Evolutionary conservation across 768 basidiomycete species (phyloP).

Genomic region (Tremella fuciformis): DNA sequence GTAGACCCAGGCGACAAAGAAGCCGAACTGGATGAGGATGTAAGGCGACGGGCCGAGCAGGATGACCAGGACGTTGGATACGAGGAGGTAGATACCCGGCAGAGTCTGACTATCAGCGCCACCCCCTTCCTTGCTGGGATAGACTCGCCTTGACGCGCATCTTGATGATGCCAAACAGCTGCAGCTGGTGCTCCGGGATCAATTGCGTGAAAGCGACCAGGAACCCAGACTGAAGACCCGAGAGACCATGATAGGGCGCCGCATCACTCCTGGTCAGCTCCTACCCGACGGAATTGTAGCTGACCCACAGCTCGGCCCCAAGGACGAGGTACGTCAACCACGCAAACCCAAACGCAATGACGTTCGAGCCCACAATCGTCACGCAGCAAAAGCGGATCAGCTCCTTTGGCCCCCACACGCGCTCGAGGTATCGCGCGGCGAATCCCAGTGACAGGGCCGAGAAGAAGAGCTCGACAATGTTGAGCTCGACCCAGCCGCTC

Average conservation of each 20-base stretch:
- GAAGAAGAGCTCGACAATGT: constrained; percentile 74
- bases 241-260: constrained; percentile 87
- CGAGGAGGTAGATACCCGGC: constrained; percentile 89
- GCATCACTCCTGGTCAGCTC: constrained; percentile 63
- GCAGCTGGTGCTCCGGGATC: constrained; percentile 97
- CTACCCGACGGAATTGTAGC: not conserved
- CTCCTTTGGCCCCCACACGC: constrained; percentile 88
- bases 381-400: constrained; percentile 79
- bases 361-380: constrained; percentile 73
- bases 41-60: constrained; percentile 46
- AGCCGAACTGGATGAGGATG: constrained; percentile 86
- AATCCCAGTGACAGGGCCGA: constrained; percentile 75
- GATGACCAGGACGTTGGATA: constrained; percentile 67
- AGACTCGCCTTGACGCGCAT: constrained; percentile 78
- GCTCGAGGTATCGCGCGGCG: constrained; percentile 83
- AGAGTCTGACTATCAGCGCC: constrained; percentile 60
- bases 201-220: constrained; percentile 96
- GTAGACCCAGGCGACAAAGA: constrained; percentile 93
- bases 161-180: constrained; percentile 65
- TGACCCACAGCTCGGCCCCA: constrained; percentile 57
- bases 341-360: constrained; percentile 82
- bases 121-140: not conserved
- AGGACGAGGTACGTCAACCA: constrained; percentile 71
- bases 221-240: constrained; percentile 80
- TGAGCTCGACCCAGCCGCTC: constrained; percentile 79